Conservation (phyloP, 2,329 filamentous ascomycete species). For the Botrytis fabae region DNA sequence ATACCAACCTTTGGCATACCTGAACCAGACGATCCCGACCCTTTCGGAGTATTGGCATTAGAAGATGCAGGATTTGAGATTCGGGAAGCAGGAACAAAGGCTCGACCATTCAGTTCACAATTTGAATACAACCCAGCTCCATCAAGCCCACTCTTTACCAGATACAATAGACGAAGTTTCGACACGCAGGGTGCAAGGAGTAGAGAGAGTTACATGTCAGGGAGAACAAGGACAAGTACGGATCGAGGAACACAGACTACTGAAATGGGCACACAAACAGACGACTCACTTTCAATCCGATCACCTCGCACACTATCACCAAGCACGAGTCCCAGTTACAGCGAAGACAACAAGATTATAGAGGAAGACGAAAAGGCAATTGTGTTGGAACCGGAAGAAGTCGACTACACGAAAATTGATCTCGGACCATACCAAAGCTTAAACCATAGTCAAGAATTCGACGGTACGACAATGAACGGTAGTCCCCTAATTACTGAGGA, state of each 20-base stretch:
- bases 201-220: slow-evolving; percentile 73
- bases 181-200: slow-evolving; percentile 63
- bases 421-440: slow-evolving; percentile 45
- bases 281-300: slow-evolving; percentile 45
- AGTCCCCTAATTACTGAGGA: slow-evolving; percentile 35
- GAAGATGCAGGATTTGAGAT: slow-evolving; percentile 89
- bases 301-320: slow-evolving; percentile 43
- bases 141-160: slow-evolving; percentile 67
- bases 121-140: slow-evolving; percentile 81
- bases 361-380: slow-evolving; percentile 42
- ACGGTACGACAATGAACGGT: slow-evolving; percentile 40
- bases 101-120: slow-evolving; percentile 71
- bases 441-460: slow-evolving; percentile 37
- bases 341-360: slow-evolving; percentile 42
- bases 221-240: slow-evolving; percentile 48
- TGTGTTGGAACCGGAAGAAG: slow-evolving; percentile 50
- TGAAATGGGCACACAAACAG: slow-evolving; percentile 62
- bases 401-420: slow-evolving; percentile 62
- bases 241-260: slow-evolving; percentile 73
- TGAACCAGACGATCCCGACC: slow-evolving; percentile 79
- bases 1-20: slow-evolving; percentile 72
- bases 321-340: slow-evolving; percentile 55
- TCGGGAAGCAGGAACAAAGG: slow-evolving; percentile 78
- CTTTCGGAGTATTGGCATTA: slow-evolving; percentile 86
- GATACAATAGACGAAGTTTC: slow-evolving; percentile 62